These are phyloP conservation scores for Exophiala sp. DNA, from an alignment of 2,329 filamentous ascomycete genomes.

Conservation along the genomic window DNA sequence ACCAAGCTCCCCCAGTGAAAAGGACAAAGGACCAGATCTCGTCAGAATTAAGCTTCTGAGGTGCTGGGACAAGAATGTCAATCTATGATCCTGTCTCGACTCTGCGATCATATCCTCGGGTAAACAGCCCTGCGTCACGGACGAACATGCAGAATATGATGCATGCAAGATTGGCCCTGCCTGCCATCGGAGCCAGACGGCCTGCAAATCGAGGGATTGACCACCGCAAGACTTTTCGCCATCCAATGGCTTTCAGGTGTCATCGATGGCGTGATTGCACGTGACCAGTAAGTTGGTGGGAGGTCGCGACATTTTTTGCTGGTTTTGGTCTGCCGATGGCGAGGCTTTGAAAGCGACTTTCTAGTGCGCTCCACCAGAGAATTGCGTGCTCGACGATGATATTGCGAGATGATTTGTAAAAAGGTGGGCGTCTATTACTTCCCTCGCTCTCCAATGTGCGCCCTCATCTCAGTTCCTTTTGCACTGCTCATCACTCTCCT, in stretches of 20 bases:
- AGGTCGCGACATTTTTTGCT: neutral
- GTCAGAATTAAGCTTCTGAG: neutral
- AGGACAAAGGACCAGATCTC: neutral
- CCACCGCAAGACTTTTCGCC: neutral
- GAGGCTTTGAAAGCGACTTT: constrained; percentile 17
- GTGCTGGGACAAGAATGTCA: neutral
- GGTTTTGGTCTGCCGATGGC: constrained; percentile 10
- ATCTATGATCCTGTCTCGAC: neutral
- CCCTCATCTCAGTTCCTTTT: constrained; percentile 1
- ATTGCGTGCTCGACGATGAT: constrained; percentile 26
- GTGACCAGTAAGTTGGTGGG: constrained; percentile 8
- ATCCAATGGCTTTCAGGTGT: neutral
- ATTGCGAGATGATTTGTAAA: constrained; percentile 25
- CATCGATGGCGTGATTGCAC: constrained; percentile 21
- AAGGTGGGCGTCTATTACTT: constrained; percentile 15
- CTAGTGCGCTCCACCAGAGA: constrained; percentile 18
- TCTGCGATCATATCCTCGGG: neutral
- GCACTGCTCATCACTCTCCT: constrained; percentile 6
- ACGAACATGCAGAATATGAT: neutral
- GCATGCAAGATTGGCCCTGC: neutral
- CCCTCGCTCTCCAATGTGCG: neutral
- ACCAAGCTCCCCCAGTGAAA: too few species aligned
- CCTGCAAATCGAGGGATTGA: neutral
- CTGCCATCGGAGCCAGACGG: neutral
- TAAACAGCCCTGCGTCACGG: neutral